These are phyloP conservation scores for Kwoniella bestiolae DNA, from an alignment of 768 basidiomycete genomes.

Conservation along the genomic window DNA sequence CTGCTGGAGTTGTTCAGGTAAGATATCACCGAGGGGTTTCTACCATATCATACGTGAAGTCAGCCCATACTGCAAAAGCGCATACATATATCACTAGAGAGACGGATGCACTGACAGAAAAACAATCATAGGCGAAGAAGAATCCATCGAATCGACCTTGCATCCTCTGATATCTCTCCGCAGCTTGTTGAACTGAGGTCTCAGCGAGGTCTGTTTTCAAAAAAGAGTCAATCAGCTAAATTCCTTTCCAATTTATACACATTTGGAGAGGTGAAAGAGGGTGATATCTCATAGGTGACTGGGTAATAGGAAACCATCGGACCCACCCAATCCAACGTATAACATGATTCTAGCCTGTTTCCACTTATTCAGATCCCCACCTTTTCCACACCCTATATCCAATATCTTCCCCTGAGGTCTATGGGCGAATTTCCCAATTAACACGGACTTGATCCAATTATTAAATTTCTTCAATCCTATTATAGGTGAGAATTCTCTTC, in stretches of 20 bases:
- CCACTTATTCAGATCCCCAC: slow-evolving; percentile 97
- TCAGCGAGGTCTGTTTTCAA: slow-evolving; percentile 75
- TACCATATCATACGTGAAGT: slow-evolving; percentile 20
- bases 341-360: slow-evolving; percentile 78
- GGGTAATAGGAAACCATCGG: background rate
- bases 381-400: slow-evolving; percentile 98
- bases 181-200: slow-evolving; percentile 87
- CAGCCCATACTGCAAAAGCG: no score
- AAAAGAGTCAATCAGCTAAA: background rate
- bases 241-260: background rate
- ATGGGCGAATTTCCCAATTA: slow-evolving; percentile 87
- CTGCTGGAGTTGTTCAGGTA: slow-evolving; percentile 66
- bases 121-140: slow-evolving; percentile 90
- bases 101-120: slow-evolving; percentile 60
- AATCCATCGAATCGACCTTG: slow-evolving; percentile 70
- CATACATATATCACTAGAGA: slow-evolving; percentile 6
- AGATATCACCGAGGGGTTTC: slow-evolving; percentile 70
- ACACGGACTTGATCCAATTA: slow-evolving; percentile 98
- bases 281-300: background rate
- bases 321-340: slow-evolving; percentile 77
- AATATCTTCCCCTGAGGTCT: slow-evolving; percentile 79
- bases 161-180: slow-evolving; percentile 66
- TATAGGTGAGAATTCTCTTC: slow-evolving; percentile 87
- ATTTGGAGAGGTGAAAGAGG: no score
- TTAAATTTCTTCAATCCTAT: slow-evolving; percentile 97